These are phyloP conservation scores for Patellaria atrata DNA, from an alignment of 495 filamentous ascomycete genomes.

Conservation along the genomic window DNA sequence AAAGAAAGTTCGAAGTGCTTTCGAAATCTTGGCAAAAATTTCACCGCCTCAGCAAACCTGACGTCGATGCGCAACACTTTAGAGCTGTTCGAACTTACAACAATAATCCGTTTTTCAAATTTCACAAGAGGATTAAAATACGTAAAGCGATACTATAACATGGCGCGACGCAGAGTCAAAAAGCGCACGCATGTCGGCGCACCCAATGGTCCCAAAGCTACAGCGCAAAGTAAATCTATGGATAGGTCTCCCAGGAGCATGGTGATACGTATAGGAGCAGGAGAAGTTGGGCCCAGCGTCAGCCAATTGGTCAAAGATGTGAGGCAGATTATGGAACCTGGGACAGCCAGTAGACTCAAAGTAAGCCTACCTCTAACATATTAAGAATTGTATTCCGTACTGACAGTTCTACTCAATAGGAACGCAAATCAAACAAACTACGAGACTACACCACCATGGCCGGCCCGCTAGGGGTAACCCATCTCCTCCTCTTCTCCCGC, in stretches of 20 bases:
- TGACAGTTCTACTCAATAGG: constrained; percentile 32
- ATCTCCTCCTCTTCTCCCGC: constrained; percentile 87
- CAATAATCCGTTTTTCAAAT: not conserved
- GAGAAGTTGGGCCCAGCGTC: constrained; percentile 82
- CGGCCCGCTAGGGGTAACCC: constrained; percentile 83
- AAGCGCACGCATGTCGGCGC: constrained; percentile 75
- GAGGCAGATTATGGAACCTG: constrained; percentile 85
- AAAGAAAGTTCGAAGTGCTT: not conserved
- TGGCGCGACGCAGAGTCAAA: constrained; percentile 75
- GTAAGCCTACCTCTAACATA: constrained; percentile 21
- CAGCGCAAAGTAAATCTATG: constrained; percentile 32
- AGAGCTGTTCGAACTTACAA: not conserved
- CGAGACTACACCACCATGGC: constrained; percentile 93
- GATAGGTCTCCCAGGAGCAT: constrained; percentile 75
- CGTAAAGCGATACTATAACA: constrained; percentile 25
- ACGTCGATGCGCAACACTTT: too few species aligned
- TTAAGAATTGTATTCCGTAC: constrained; percentile 1
- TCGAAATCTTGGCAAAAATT: constrained; percentile 5
- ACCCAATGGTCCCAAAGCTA: constrained; percentile 43
- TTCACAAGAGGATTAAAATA: constrained; percentile 9
- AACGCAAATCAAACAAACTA: constrained; percentile 78
- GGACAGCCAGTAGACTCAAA: constrained; percentile 72
- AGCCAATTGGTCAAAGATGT: constrained; percentile 88
- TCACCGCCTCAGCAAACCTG: too few species aligned
- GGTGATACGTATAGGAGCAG: constrained; percentile 93